Base-by-base conservation (phyloP, 352 stramenopile species). In the Globisporangium perplexum region DNA sequence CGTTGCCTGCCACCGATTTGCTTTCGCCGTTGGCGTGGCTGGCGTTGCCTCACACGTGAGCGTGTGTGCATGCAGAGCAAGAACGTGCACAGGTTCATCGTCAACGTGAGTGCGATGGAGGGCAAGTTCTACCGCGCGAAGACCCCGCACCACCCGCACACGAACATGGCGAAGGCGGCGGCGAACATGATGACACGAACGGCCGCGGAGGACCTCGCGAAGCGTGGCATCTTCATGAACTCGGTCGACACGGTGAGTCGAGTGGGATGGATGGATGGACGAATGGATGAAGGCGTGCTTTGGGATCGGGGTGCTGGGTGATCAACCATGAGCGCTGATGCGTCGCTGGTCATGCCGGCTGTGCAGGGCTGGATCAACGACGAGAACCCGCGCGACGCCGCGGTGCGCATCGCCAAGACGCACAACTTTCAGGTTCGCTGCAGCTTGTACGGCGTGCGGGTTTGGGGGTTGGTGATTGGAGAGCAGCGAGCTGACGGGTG, bases 91-190 rank as follows among this genome's bases (percentile, higher is more conserved):
- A 74, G 71, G 36, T 88, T 85, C 54, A 97, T 98, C 53, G 88
- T 98, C 54, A 98, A 98, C 52, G 94, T 98, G 17, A 97, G 84
- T 26, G 94, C 94, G 17, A 98, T 98, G 94, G 94, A 98, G 55
- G 94, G 94, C 35, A 98, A 98, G 65, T 98, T 98, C 59, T 97
- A 98, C 65, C 69, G 94, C 23, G 94, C 77, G 63, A 98, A 98
- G 71, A 95, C 91, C 60, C 71, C 86, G 6, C 95, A 97, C 61
- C 93, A 98, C 59, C 91, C 93, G 23, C 93, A 98, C 62, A 98
- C 94, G 14, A 98, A 98, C 71, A 97, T 98, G 88, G 94, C 94
- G 43, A 98, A 98, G 65, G 91, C 92, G n/a, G 93, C 93, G 1
- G 82, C 96, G 41, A 98, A 98, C 65, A 98, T 98, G 94, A 92